Evolutionary conservation across 2,329 filamentous ascomycete genomes (phyloP).

Genomic region (Aspergillus pseudoglaucus): DNA sequence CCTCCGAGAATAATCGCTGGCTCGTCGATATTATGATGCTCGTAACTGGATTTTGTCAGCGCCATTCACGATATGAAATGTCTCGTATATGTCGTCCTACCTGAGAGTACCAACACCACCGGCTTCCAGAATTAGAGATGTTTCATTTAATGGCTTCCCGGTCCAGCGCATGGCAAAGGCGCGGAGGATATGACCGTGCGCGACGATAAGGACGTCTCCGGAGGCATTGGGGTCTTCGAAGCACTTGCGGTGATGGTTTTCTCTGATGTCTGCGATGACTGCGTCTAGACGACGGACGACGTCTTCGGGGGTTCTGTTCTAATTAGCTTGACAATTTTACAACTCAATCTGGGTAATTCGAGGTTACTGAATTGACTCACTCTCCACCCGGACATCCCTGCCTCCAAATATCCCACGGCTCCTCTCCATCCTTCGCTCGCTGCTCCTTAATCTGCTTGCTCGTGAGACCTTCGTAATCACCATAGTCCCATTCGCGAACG

Average conservation of each 20-base stretch:
- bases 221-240: conserved; percentile 51
- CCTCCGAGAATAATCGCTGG: conserved; percentile 74
- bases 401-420: conserved; percentile 78
- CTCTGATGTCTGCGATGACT: conserved; percentile 68
- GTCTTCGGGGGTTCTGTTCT: conserved; percentile 59
- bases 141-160: conserved; percentile 64
- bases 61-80: neutral
- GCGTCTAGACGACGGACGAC: conserved; percentile 66
- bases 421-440: conserved; percentile 52
- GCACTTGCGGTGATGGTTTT: conserved; percentile 56
- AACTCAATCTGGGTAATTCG: no score
- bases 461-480: conserved; percentile 76
- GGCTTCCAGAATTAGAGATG: conserved; percentile 76
- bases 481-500: conserved; percentile 83
- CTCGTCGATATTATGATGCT: conserved; percentile 70
- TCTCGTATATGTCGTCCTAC: conserved; percentile 36
- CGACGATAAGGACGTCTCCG: conserved; percentile 70
- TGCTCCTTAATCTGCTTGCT: conserved; percentile 59
- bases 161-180: conserved; percentile 86
- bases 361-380: no score
- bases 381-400: conserved; percentile 83
- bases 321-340: no score
- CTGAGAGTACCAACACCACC: conserved; percentile 78
- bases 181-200: conserved; percentile 82
- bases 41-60: conserved; percentile 52